Base-by-base conservation (phyloP, 345 rosid genomes). In the Eucalyptus pumila region DNA sequence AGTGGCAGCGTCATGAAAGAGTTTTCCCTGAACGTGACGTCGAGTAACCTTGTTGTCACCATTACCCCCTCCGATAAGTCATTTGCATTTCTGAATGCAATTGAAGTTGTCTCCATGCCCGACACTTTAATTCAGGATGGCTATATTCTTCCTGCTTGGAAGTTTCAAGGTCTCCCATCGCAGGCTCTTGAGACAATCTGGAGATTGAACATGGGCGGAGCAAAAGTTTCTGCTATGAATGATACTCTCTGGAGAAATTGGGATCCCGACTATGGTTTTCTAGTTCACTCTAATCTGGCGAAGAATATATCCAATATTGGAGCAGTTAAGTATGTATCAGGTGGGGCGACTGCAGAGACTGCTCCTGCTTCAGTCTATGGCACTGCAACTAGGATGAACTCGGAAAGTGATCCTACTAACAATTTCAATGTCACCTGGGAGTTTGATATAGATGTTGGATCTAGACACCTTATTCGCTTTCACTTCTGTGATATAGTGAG, bases 141-240 rank as follows among this genome's bases (percentile, higher is more conserved):
- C 26, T 5, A 8, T 1, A 87, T 91, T 4, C 80, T 90, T 58
- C 90, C 94, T 26, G 50, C 90, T 0, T 92, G 89, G 62, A 90
- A 9, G 60, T 95, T 94, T 93, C 92, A 89, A 17, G 96, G 95
- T 52, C 88, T 95, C 89, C 30, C 90, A 11, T 88, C 24, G 87
- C 96, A 96, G 93, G 97, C 99, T 54, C 90, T 96, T 30, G 96
- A 97, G 94, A 96, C 97, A 0, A 95, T 94, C 76, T 87, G 91
- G 90, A 95, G 99, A 90, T 93, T 96, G 88, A 97, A 97, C 91
- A 96, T 97, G 99, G 99, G 99, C 8, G 99, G 99, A 62, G 90
- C 95, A 2, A 67, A 88, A 6, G 91, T 97, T 65, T 90, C 96
- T 26, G 90, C 90, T 40, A 87, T 34, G n/a, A 94, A 93, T 81